Evolutionary conservation across 805 yeast genomes (phyloP), one percentile per base, ranked within the genome.

Genomic region (Yarrowia sp.): DNA sequence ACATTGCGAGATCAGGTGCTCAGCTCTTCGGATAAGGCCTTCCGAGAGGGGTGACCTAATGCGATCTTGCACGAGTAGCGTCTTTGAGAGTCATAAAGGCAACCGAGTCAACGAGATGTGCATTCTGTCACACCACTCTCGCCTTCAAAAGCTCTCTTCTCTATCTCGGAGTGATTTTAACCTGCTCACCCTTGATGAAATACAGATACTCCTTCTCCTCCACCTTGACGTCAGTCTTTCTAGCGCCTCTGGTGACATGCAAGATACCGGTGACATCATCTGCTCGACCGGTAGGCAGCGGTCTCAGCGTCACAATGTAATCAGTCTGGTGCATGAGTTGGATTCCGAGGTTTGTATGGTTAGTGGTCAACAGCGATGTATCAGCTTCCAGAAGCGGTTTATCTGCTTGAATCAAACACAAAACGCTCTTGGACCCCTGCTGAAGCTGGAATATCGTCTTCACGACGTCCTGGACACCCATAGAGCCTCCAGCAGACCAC

Each of bases 121-220:
- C 32, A 26, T 5, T 26, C 32, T 26, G 2, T 26, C 32, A 26
- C 32, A 5, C 7, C 32, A 26, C 32, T 26, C 1, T 5, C 32
- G 3, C 7, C 19, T 15, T 42, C 46, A 15, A 16, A 10, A 7
- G 32, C 49, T n/a, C 48, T 0, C 32, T 5, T 26, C 50, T 41
- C 43, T 41, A 56, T 11, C 65, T 59, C 16, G 14, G 42, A 5
- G 40, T 59, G 35, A 59, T 59, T 41, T 45, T 59, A 2, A 59
- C 52, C 35, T 59, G 65, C 14, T 59, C 65, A 3, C 65, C 65
- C 42, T 45, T 59, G 52, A 59, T 59, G 9, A 59, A 59, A 8
- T 43, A 59, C 3, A 59, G 42, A 12, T 59, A 45, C 46, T 59
- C 65, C 15, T 19, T 59, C 10, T 59, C 65, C 4, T 59, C 65